Evolutionary conservation across 495 filamentous ascomycete genomes (phyloP).

Genomic region (Podospora anserina): DNA sequence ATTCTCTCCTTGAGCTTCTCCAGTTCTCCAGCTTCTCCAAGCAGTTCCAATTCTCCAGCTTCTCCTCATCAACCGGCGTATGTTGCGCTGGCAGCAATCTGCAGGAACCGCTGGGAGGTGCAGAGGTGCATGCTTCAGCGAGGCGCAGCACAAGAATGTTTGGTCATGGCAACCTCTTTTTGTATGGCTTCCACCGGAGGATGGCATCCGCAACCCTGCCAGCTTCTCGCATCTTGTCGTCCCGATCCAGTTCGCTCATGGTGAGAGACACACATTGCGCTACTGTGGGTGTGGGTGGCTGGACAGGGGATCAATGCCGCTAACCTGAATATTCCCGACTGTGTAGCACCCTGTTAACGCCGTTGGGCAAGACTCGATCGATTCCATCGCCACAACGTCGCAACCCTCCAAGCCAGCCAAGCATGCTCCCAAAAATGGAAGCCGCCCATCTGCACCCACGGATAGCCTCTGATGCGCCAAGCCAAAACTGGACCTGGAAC

Average conservation of each 20-base stretch:
- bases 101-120: conserved; percentile 7
- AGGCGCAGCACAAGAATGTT: not conserved
- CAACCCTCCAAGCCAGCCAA: conserved; percentile 6
- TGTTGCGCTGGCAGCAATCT: not conserved
- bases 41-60: not conserved
- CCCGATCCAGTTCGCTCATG: conserved; percentile 3
- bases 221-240: not conserved
- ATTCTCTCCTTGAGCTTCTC: not conserved
- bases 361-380: not conserved
- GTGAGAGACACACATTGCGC: not conserved
- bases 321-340: conserved; percentile 7
- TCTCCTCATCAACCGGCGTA: not conserved
- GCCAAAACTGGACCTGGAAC: conserved; percentile 1
- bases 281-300: not conserved
- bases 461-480: conserved; percentile 4
- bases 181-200: not conserved
- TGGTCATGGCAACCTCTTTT: not conserved
- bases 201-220: conserved; percentile 7
- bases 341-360: not conserved
- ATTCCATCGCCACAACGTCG: conserved; percentile 2
- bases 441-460: conserved; percentile 1
- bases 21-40: too few relatives aligned
- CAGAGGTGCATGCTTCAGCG: not conserved
- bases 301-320: conserved; percentile 4
- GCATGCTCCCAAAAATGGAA: conserved; percentile 9